These are phyloP conservation scores for Hebeloma cylindrosporum DNA, from an alignment of 768 basidiomycete genomes.

Conservation along the genomic window DNA sequence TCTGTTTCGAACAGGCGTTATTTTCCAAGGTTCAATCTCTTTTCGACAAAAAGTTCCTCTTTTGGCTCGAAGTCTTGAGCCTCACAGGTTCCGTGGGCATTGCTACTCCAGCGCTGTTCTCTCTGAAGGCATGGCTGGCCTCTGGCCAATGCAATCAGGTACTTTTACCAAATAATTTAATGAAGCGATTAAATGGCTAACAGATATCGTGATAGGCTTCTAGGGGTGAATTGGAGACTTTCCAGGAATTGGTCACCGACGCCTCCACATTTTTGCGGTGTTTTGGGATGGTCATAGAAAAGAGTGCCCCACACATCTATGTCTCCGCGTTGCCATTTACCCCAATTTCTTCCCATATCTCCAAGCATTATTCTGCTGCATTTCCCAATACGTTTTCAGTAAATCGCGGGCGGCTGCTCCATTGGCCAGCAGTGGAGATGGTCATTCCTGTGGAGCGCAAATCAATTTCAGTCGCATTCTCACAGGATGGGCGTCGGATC, in stretches of 20 bases:
- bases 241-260: slow-evolving; percentile 18
- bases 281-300: slow-evolving; percentile 29
- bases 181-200: background rate
- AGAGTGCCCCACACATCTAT: slow-evolving; percentile 38
- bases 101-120: slow-evolving; percentile 11
- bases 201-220: background rate
- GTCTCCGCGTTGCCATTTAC: slow-evolving; percentile 37
- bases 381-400: slow-evolving; percentile 16
- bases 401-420: slow-evolving; percentile 2
- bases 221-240: background rate
- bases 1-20: slow-evolving; percentile 9
- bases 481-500: slow-evolving; percentile 1
- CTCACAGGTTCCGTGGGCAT: slow-evolving; percentile 13
- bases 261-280: slow-evolving; percentile 28
- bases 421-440: slow-evolving; percentile 4
- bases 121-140: slow-evolving; percentile 3
- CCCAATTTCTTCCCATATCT: slow-evolving; percentile 26
- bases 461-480: slow-evolving; percentile 1
- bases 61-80: slow-evolving; percentile 40
- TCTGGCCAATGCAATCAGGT: background rate
- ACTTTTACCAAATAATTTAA: too few species aligned
- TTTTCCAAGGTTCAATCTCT: slow-evolving; percentile 15
- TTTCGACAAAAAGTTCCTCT: slow-evolving; percentile 26
- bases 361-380: slow-evolving; percentile 7
- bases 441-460: background rate